phyloP scores from a whole-genome alignment of 441 rosid species.

The Flueggea neowawraea region DNA sequence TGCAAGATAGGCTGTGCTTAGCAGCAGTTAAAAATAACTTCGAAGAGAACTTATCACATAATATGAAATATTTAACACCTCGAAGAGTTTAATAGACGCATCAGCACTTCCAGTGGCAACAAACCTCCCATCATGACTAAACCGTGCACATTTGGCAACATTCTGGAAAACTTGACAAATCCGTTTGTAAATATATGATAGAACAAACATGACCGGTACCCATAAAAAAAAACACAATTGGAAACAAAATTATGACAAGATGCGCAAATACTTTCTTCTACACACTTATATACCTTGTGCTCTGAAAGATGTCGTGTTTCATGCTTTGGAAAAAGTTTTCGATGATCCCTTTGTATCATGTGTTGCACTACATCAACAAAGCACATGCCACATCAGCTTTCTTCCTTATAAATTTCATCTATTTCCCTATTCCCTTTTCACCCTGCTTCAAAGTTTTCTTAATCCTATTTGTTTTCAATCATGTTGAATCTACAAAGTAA shows the following conservation, averaged over 20 bases:
- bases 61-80: slow-evolving; percentile 28
- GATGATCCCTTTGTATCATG: slow-evolving; percentile 48
- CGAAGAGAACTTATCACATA: slow-evolving; percentile 4
- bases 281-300: slow-evolving; percentile 54
- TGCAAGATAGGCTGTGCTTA: slow-evolving; percentile 24
- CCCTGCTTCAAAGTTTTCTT: neutral
- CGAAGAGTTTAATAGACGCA: slow-evolving; percentile 85
- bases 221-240: slow-evolving; percentile 46
- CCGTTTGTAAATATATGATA: slow-evolving; percentile 17
- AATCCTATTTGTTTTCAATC: too few relatives aligned
- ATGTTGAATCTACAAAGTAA: too few relatives aligned
- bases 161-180: slow-evolving; percentile 44
- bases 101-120: slow-evolving; percentile 91
- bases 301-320: slow-evolving; percentile 68
- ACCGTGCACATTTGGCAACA: slow-evolving; percentile 85
- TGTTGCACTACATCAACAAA: slow-evolving; percentile 35
- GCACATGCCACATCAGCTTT: slow-evolving; percentile 10
- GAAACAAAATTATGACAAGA: slow-evolving; percentile 25
- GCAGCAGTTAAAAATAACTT: neutral
- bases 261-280: neutral
- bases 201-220: neutral
- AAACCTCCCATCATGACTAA: slow-evolving; percentile 82
- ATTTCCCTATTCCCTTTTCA: slow-evolving; percentile 25
- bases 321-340: slow-evolving; percentile 55
- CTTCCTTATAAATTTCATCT: slow-evolving; percentile 30